Base-by-base conservation (phyloP, 352 stramenopile species). In the Phytophthora meadii region DNA sequence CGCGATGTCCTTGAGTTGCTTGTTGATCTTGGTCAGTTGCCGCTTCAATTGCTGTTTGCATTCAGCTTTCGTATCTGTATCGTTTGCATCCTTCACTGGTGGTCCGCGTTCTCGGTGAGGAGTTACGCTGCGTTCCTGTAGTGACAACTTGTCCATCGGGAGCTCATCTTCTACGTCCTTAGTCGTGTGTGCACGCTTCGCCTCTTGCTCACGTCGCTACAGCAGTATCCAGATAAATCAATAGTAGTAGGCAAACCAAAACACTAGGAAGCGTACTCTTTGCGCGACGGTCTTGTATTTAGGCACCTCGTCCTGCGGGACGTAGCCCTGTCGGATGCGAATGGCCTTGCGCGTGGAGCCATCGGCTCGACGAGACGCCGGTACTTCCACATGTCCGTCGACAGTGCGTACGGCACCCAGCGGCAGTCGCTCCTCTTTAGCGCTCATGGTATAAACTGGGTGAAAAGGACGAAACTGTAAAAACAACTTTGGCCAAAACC, bases 291-390 rank as follows among this genome's bases (percentile, higher is more conserved):
- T 88, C 60, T 92, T 89, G 73, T 95, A 95, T 49, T 84, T 84
- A 51, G 82, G 79, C 49, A 92, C 72, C 62, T 96, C 88, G 53
- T 96, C 88, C 68, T 93, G 86, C 45, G 84, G 84, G 42, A 93
- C 72, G 63, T 93, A 94, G 53, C 86, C 86, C 66, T 89, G 65
- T 30, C 88, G 88, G 61, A 96, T 90, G 55, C 85, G 84, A 49
- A 96, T 90, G 25, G 84, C 51, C 62, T 94, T 94, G 48, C 88
- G 84, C 52, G 84, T 75, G 0, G 86, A 91, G 1, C 88, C 88
- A 68, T 96, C 84, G 3, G 88, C 77, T 22, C 87, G 82, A 22
- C 57, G 65, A 22, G 75, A 89, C 51, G 75, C 74, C 11, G 85
- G 84, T 44, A 95, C 81, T 45, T 92, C 72, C 15, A 93, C 83